Evolutionary conservation across 805 yeast species (phyloP), one percentile per base, ranked within the genome.

Genomic region (Scheffersomyces stipitis): DNA sequence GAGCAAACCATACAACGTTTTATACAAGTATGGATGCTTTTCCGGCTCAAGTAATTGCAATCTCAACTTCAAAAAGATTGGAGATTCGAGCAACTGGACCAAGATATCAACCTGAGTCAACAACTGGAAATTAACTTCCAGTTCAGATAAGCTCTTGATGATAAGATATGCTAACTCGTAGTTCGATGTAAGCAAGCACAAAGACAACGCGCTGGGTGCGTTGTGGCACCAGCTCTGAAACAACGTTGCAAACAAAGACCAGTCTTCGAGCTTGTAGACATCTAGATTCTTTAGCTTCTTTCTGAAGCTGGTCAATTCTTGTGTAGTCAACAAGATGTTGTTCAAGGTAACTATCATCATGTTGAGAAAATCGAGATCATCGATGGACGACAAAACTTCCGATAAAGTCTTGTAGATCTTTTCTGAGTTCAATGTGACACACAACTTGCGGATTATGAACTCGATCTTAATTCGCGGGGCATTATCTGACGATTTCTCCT

Each of bases 211-310:
- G 4, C 97, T 90, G 1, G 95, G 89, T 0, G 96, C 81, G 55
- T 88, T 91, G 42, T 83, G 83, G 46, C 95, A 81, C 99, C 99
- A 93, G 40, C 95, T 81, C 52, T 79, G 81, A 63, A 91, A 93
- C 37, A 93, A 66, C 0, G 82, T 68, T 18, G 84, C 74, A 56
- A 93, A 93, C 28, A 90, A 69, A 15, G 71, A 60, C 69, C 82
- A 78, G 38, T 86, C 93, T 26, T 77, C 80, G 16, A 67, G 45
- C 26, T 75, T 73, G 48, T 59, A 61, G 15, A 61, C 54, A 35
- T 83, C 86, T n/a, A 81, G 59, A 28, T 61, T 56, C 62, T 73
- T 58, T 34, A 91, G 65, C 49, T 84, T 78, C 40, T 76, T 78
- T 36, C 99, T 75, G 44, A 93, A 70, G 2, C 71, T 69, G 0